phyloP scores from a whole-genome alignment of 495 filamentous ascomycete species.

The Annulohypoxylon moriforme region DNA sequence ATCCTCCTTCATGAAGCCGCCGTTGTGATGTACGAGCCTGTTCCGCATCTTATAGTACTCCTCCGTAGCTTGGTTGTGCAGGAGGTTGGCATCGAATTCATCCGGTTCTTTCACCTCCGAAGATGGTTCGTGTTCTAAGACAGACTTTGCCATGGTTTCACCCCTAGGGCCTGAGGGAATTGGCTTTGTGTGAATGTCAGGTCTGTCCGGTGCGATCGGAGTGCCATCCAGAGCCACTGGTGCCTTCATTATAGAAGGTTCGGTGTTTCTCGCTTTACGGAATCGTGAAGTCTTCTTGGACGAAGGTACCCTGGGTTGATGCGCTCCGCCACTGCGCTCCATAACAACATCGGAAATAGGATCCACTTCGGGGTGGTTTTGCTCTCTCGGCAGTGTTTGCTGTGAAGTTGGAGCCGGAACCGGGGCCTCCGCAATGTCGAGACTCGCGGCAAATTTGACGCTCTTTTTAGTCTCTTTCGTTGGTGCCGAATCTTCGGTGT shows the following conservation, averaged over 20 bases:
- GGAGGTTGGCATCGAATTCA: conserved; percentile 76
- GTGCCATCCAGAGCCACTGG: conserved; percentile 21
- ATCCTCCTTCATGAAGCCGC: conserved; percentile 75
- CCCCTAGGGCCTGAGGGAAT: conserved; percentile 66
- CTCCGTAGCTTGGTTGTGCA: conserved; percentile 79
- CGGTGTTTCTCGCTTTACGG: conserved; percentile 50
- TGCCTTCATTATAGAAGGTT: conserved; percentile 8
- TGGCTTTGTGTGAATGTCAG: conserved; percentile 17
- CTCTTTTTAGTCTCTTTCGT: conserved; percentile 68
- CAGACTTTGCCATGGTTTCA: conserved; percentile 64
- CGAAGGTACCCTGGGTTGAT: conserved; percentile 52
- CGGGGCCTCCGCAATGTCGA: conserved; percentile 71
- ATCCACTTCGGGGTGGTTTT: conserved; percentile 51
- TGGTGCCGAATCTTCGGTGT: not conserved
- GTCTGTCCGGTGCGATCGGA: conserved; percentile 39
- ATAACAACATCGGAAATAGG: conserved; percentile 63
- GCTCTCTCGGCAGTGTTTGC: conserved; percentile 28
- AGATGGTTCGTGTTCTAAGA: conserved; percentile 70
- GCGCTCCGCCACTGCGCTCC: conserved; percentile 53
- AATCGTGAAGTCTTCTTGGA: conserved; percentile 61
- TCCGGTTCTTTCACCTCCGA: conserved; percentile 67
- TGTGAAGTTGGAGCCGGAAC: conserved; percentile 50
- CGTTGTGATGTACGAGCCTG: conserved; percentile 79
- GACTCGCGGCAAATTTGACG: conserved; percentile 77
- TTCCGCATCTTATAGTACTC: conserved; percentile 86